phyloP scores from a whole-genome alignment of 306 rosid genomes.

The Senna siamea region DNA sequence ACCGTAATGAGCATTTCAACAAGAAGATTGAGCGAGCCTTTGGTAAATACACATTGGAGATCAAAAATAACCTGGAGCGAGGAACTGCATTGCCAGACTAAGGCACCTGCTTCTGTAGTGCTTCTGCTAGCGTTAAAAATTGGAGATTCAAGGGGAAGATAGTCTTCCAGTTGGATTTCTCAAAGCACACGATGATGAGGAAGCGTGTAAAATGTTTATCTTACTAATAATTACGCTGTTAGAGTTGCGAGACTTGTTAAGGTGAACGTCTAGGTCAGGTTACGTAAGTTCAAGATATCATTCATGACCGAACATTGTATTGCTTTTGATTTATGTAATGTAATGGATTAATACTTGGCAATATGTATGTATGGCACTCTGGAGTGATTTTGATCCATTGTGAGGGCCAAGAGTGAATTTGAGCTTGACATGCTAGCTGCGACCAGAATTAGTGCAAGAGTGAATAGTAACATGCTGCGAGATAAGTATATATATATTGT shows the following conservation, averaged over 20 bases:
- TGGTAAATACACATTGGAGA: slow-evolving; percentile 95
- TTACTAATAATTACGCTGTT: neutral
- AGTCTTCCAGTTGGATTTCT: neutral
- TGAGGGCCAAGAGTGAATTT: too few relatives aligned
- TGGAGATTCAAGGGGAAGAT: neutral
- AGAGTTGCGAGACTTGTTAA: neutral
- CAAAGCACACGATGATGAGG: neutral
- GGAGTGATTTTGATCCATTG: slow-evolving; percentile 7
- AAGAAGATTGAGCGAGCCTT: slow-evolving; percentile 98
- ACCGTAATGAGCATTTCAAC: slow-evolving; percentile 97
- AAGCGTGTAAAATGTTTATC: neutral
- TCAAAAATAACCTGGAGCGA: slow-evolving; percentile 96
- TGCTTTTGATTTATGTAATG: slow-evolving; percentile 28
- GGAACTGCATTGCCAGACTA: slow-evolving; percentile 97
- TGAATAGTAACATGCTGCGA: too few relatives aligned
- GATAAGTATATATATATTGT: too few relatives aligned
- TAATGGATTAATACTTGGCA: slow-evolving; percentile 19
- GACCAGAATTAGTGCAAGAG: too few relatives aligned
- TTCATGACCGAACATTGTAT: neutral
- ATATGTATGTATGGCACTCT: neutral
- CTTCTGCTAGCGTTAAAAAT: neutral
- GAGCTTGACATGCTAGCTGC: neutral
- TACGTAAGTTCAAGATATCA: slow-evolving; percentile 4
- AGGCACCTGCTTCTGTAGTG: slow-evolving; percentile 36
- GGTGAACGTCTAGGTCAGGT: neutral